Evolutionary conservation across 306 rosid species (phyloP).

Genomic region (Cucumis melo): DNA sequence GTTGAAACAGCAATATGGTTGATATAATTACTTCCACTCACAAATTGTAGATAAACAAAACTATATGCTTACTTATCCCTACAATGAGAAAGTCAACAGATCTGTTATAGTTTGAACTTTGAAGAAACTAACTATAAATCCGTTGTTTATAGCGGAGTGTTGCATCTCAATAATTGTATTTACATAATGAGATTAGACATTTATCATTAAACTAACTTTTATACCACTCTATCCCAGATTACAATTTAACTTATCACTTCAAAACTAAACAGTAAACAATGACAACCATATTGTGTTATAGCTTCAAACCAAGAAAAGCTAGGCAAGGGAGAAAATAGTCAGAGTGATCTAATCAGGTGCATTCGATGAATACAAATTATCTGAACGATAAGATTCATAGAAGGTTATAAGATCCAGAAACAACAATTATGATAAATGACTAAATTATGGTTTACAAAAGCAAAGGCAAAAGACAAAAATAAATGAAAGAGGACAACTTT

Average conservation of each 20-base stretch:
- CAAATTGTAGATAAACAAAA: constrained; percentile 12
- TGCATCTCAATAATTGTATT: neutral
- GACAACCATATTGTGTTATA: neutral
- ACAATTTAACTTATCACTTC: neutral
- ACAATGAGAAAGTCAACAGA: constrained; percentile 7
- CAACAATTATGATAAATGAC: constrained; percentile 22
- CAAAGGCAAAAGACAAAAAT: constrained; percentile 21
- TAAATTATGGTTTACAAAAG: constrained; percentile 22
- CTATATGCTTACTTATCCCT: constrained; percentile 2
- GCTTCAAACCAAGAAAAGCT: neutral
- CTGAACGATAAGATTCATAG: neutral
- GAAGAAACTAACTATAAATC: neutral
- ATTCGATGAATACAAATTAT: neutral
- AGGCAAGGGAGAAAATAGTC: neutral
- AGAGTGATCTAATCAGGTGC: neutral
- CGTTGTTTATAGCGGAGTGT: neutral
- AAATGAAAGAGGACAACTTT: neutral
- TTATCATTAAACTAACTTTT: neutral
- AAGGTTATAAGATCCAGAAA: constrained; percentile 48
- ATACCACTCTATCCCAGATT: neutral
- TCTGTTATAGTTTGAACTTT: neutral
- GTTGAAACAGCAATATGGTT: neutral
- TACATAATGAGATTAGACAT: neutral
- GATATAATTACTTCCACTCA: constrained; percentile 24
- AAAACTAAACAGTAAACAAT: neutral